Conservation (phyloP, 305 asterid genomes). For the Fraxinus angustifolia region DNA sequence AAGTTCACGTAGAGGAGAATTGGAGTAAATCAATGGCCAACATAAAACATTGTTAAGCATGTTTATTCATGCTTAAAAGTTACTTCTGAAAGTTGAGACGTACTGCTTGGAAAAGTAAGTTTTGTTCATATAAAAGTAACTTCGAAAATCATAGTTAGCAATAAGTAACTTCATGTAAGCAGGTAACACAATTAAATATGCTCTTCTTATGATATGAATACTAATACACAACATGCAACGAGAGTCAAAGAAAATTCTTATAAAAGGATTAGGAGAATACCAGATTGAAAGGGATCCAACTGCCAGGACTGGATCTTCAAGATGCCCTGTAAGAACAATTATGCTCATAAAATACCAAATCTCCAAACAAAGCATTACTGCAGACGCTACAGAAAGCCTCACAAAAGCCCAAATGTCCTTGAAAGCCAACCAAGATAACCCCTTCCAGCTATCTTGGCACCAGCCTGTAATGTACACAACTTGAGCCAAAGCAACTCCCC, state of each 20-base stretch:
- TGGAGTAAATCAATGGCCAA: neutral
- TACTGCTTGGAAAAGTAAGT: neutral
- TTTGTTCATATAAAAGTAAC: neutral
- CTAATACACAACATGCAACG: neutral
- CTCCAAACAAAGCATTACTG: constrained; percentile 90
- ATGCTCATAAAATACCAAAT: constrained; percentile 98
- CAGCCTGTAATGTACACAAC: constrained; percentile 61
- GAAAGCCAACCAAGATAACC: constrained; percentile 73
- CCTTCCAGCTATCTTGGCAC: constrained; percentile 83
- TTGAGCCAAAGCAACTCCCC: constrained; percentile 72
- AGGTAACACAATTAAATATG: neutral
- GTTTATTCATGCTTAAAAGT: neutral
- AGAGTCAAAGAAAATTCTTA: neutral
- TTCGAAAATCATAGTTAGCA: neutral
- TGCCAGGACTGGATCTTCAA: constrained; percentile 76
- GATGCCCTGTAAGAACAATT: constrained; percentile 83
- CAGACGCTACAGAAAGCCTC: constrained; percentile 75
- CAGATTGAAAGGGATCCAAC: constrained; percentile 95
- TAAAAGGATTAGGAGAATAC: constrained; percentile 26
- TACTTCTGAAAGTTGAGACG: no score
- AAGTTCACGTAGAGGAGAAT: neutral
- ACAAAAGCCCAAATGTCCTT: constrained; percentile 65
- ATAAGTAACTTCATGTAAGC: neutral
- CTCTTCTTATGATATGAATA: neutral
- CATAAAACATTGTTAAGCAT: neutral